phyloP scores from a whole-genome alignment of 805 yeast species.

The Yamadazyma takamatsuzukensis region DNA sequence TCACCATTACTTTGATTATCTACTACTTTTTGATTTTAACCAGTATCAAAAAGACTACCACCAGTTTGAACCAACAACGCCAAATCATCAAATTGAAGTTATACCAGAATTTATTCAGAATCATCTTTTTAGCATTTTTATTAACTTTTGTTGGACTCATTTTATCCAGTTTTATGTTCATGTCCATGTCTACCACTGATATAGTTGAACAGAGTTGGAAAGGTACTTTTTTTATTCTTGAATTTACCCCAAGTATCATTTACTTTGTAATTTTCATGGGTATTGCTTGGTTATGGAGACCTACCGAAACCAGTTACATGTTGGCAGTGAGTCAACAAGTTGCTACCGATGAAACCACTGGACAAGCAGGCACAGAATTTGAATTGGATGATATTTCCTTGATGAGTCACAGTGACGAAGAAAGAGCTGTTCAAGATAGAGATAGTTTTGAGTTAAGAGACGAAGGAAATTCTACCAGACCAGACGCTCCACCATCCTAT shows the following conservation, averaged over 20 bases:
- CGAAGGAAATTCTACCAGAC: conserved; percentile 13
- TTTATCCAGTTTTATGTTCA: conserved; percentile 62
- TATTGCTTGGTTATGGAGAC: conserved; percentile 93
- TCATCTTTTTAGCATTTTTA: conserved; percentile 69
- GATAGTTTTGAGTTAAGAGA: conserved; percentile 39
- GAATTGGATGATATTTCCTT: conserved; percentile 57
- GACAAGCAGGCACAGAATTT: conserved; percentile 49
- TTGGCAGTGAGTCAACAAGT: conserved; percentile 92
- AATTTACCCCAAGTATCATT: conserved; percentile 92
- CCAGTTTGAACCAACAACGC: conserved; percentile 72
- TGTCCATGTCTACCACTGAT: conserved; percentile 72
- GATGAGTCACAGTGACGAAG: conserved; percentile 46
- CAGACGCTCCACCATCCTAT: conserved; percentile 30
- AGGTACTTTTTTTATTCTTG: conserved; percentile 78
- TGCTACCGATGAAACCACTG: conserved; percentile 67
- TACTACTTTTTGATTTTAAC: conserved; percentile 75
- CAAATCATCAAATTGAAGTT: conserved; percentile 87
- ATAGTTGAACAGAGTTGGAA: conserved; percentile 90
- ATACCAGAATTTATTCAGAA: conserved; percentile 74
- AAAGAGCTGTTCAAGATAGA: conserved; percentile 18
- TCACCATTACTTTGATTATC: conserved; percentile 60
- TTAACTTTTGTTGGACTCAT: conserved; percentile 68
- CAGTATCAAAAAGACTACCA: conserved; percentile 72
- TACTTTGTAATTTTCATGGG: conserved; percentile 81
- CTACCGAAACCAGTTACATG: conserved; percentile 92